These are phyloP conservation scores for Colletotrichum nymphaeae DNA, from an alignment of 2,329 filamentous ascomycete genomes.

Conservation along the genomic window DNA sequence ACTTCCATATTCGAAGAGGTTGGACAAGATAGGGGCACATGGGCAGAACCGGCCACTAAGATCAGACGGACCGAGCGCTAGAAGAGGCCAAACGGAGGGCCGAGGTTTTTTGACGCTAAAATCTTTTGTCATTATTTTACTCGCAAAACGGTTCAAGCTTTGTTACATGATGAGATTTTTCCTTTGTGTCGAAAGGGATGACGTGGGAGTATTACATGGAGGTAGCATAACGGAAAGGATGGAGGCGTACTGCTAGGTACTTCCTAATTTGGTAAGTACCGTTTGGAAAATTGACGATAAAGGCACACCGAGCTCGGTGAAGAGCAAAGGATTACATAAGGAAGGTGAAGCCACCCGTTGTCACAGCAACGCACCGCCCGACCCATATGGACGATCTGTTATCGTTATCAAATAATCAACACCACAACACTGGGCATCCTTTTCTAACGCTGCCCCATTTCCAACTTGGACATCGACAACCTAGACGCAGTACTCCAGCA, in stretches of 20 bases:
- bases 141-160: neutral
- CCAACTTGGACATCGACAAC: conserved; percentile 20
- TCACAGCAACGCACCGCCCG: conserved; percentile 34
- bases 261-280: neutral
- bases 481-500: conserved; percentile 19
- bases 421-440: conserved; percentile 28
- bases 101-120: neutral
- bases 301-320: neutral
- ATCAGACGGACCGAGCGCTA: neutral
- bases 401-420: conserved; percentile 37
- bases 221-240: neutral
- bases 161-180: neutral
- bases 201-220: neutral
- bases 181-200: neutral
- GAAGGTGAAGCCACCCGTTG: conserved; percentile 33
- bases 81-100: neutral
- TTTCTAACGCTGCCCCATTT: conserved; percentile 2
- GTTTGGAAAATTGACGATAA: neutral
- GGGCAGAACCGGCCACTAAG: neutral
- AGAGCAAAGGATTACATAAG: conserved; percentile 38
- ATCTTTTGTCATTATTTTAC: neutral
- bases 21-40: neutral
- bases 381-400: neutral
- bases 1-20: neutral
- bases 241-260: neutral